Percentiles rank a stretch among this genome's conserved stretches.
Conservation (phyloP, 176 grass and related monocot species). For the Cenchrus purpureus region DNA sequence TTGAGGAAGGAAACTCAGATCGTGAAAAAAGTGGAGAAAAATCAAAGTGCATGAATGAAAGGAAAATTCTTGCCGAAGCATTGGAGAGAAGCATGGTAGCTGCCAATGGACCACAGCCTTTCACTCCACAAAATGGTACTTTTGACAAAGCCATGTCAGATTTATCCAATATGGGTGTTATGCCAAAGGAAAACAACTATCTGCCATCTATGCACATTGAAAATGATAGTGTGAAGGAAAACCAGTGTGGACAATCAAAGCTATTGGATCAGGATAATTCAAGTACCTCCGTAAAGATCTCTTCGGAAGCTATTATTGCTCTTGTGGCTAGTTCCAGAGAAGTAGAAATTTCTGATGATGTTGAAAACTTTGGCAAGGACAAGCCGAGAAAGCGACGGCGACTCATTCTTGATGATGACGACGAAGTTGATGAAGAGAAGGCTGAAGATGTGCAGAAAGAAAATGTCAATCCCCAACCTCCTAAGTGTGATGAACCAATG, state of each 20-base stretch:
- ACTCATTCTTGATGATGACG: slow-evolving; percentile 14
- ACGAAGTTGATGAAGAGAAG: slow-evolving; percentile 25
- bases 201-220: not conserved
- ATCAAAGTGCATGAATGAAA: not conserved
- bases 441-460: not conserved
- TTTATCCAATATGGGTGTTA: not conserved
- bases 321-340: not conserved
- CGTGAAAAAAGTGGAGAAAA: not conserved
- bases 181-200: slow-evolving; percentile 14
- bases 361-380: slow-evolving; percentile 24
- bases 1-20: too few relatives aligned
- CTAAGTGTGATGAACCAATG: slow-evolving; percentile 31
- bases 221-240: slow-evolving; percentile 20
- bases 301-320: not conserved
- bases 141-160: not conserved
- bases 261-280: slow-evolving; percentile 3
- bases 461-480: slow-evolving; percentile 2
- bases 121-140: not conserved
- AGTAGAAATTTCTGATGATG: slow-evolving; percentile 9
- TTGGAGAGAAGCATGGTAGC: slow-evolving; percentile 8
- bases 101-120: not conserved
- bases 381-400: slow-evolving; percentile 16
- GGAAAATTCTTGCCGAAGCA: too few relatives aligned
- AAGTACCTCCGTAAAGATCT: slow-evolving; percentile 1
- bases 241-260: slow-evolving; percentile 9